A percentile compares a stretch with the other conserved stretches of the same genome.
Conservation (phyloP, 1,284 basidiomycete species). For the Austroboletus niveus region DNA sequence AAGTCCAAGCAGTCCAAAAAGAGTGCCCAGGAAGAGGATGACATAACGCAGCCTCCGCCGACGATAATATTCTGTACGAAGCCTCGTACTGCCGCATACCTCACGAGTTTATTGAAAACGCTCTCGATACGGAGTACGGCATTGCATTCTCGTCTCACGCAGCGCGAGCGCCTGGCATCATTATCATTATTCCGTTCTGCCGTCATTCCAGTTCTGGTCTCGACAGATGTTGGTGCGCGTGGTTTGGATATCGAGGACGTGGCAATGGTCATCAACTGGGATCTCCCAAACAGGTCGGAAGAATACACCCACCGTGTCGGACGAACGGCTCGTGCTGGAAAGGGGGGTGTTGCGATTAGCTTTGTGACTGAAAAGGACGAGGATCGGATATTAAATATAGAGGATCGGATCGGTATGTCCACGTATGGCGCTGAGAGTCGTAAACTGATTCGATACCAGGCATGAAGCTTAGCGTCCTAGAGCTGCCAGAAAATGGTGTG, state of each 20-base stretch:
- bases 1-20: slow-evolving; percentile 36
- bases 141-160: slow-evolving; percentile 90
- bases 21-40: slow-evolving; percentile 46
- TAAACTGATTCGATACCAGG: slow-evolving; percentile 41
- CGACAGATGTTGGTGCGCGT: slow-evolving; percentile 93
- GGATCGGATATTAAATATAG: slow-evolving; percentile 79
- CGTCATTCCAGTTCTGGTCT: slow-evolving; percentile 89
- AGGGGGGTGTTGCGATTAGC: slow-evolving; percentile 86
- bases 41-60: slow-evolving; percentile 70
- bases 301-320: slow-evolving; percentile 83
- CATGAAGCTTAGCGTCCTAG: slow-evolving; percentile 72
- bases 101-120: slow-evolving; percentile 78
- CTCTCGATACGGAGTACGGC: slow-evolving; percentile 85
- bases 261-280: slow-evolving; percentile 96
- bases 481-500: slow-evolving; percentile 78
- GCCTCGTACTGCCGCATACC: slow-evolving; percentile 86
- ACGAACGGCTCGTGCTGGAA: slow-evolving; percentile 92
- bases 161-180: slow-evolving; percentile 83
- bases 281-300: slow-evolving; percentile 77
- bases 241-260: slow-evolving; percentile 96
- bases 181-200: slow-evolving; percentile 86
- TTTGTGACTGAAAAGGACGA: slow-evolving; percentile 96
- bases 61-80: slow-evolving; percentile 96
- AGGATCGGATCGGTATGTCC: slow-evolving; percentile 78
- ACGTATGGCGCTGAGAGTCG: not conserved